Base-by-base conservation (phyloP, 73 alveolate genomes). In the Uronychia setigera region DNA sequence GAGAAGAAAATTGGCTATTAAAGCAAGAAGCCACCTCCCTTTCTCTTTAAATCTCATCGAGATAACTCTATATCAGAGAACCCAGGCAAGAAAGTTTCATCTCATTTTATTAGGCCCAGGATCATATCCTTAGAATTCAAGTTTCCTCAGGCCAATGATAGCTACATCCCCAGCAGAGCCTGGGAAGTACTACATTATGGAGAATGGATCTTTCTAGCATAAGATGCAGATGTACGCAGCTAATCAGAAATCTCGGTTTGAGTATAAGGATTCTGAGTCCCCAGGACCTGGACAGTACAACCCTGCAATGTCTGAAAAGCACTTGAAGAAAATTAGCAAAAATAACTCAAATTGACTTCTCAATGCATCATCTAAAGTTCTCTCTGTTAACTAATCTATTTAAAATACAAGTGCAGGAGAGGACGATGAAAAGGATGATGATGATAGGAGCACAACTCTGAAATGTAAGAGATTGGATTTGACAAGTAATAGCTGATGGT, bases 11-110 rank as follows among this genome's bases (percentile, higher is more conserved):
- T 19, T 11, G 67, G 67, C 19, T 46, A 46, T 46, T 19, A 11
- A 5, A 46, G 67, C 67, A 46, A 46, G 67, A 46, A 46, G 67
- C 67, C 67, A 11, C 67, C 67, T 46, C 67, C 67, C 67, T 46
- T 46, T 19, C 67, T 46, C 5, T 46, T 46, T 19, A 46, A 46
- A 19, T 46, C 67, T 19, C 19, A 46, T 11, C 5, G 67, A 19
- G 67, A 46, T 19, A 11, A 46, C 67, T 11, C n/a, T 46, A 19
- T 46, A 5, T 11, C 67, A 11, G 67, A 46, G 19, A 46, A 46
- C 67, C 67, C 67, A 46, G 67, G 67, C 19, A n/a, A n/a, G n/a
- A n/a, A n/a, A n/a, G 5, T 46, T 46, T 46, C 67, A 11, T 46
- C 67, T 19, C 67, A 11, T 46, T 11, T 19, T 46, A 5, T 19